Percentiles rank a stretch among this genome's conserved stretches.
These are phyloP conservation scores for Rubia balearica DNA, from an alignment of 305 asterid species.

Conservation along the genomic window DNA sequence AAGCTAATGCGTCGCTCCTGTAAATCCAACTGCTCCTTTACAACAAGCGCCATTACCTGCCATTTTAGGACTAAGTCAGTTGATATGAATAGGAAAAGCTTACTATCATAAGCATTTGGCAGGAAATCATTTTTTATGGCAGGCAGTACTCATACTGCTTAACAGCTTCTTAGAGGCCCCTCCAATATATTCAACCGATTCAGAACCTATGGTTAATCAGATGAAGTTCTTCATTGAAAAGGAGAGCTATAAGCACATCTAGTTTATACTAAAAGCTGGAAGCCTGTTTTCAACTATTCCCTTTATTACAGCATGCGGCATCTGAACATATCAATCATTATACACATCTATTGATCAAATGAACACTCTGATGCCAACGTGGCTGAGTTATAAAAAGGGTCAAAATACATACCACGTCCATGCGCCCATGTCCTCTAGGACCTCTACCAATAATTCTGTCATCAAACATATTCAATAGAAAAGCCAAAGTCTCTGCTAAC, in stretches of 20 bases:
- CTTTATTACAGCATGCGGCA: not conserved
- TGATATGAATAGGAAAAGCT: not conserved
- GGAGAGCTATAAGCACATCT: not conserved
- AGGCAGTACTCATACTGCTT: constrained; percentile 7
- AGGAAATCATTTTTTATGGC: not conserved
- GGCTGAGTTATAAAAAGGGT: not conserved
- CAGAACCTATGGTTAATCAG: not conserved
- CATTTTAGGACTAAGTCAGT: not conserved
- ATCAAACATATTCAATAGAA: not conserved
- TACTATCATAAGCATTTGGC: not conserved
- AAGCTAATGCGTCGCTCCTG: constrained; percentile 68
- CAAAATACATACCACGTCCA: not conserved
- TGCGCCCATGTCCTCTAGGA: not conserved
- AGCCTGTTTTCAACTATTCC: not conserved
- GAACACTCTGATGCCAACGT: not conserved
- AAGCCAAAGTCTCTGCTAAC: not conserved
- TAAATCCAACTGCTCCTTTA: constrained; percentile 44
- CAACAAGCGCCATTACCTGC: constrained; percentile 70
- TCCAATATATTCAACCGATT: too few species aligned
- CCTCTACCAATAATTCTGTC: not conserved
- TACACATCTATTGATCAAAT: too few species aligned
- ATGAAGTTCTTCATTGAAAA: not conserved
- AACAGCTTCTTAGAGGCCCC: too few species aligned
- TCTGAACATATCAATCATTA: not conserved
- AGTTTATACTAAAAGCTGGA: not conserved